Percentiles rank a stretch among this genome's conserved stretches.
Conservation (phyloP, 148 eudicot genomes). For the Polygonum maritimum region DNA sequence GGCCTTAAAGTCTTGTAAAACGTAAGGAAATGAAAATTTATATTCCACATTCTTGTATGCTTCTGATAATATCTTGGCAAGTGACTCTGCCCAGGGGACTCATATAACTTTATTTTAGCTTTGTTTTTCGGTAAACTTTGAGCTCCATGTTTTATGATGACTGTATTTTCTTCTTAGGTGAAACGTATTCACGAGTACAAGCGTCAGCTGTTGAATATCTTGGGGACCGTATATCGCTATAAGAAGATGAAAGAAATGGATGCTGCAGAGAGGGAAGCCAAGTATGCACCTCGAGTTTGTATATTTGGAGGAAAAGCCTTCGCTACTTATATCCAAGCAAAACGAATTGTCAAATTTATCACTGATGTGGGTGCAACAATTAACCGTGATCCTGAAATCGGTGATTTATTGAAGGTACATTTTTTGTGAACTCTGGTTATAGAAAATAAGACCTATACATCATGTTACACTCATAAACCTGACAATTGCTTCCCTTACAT, state of each 20-base stretch:
- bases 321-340: constrained; percentile 91
- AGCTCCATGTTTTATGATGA: background rate
- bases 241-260: constrained; percentile 95
- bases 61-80: background rate
- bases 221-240: constrained; percentile 90
- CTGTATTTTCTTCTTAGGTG: constrained; percentile 36
- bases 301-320: constrained; percentile 98
- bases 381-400: constrained; percentile 88
- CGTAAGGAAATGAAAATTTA: background rate
- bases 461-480: background rate
- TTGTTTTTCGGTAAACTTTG: constrained; percentile 1
- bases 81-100: background rate
- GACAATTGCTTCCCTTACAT: background rate
- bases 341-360: constrained; percentile 90
- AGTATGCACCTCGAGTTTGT: constrained; percentile 80
- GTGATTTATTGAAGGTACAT: constrained; percentile 79
- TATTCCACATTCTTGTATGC: background rate
- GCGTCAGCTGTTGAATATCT: constrained; percentile 77
- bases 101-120: constrained; percentile 4
- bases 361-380: constrained; percentile 83
- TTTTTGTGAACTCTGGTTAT: background rate
- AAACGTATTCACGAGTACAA: constrained; percentile 97
- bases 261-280: constrained; percentile 47
- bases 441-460: background rate
- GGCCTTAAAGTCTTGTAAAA: background rate